Base-by-base conservation (phyloP, 2,329 filamentous ascomycete genomes). In the Cadophora gregata region DNA sequence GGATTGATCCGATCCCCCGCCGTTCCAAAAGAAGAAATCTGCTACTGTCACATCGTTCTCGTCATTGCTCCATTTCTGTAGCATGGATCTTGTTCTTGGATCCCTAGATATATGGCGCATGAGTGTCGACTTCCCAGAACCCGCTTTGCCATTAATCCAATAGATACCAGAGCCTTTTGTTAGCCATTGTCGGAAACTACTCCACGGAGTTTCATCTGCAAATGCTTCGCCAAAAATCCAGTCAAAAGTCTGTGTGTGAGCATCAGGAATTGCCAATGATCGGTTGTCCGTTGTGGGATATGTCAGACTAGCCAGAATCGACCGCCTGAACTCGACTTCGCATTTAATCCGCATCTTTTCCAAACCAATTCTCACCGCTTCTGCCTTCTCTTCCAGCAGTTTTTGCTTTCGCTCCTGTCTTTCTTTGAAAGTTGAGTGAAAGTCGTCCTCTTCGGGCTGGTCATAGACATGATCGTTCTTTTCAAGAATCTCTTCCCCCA, bases 1-100 rank as follows among this genome's bases (percentile, higher is more conserved):
- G 31, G 59, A 69, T 51, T 72, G 67, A 14, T 67, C 31, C 25
- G 14, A 16, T 1, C 77, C 78, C 5, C 79, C 79, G 27, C 77
- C 77, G 4, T 76, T 81, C 81, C 81, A 84, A 63, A 84, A 82
- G 69, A 82, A 83, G 70, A 80, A 83, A 0, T 76, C 78, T 0
- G 80, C 80, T 0, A 75, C 79, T 4, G 73, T 55, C 21, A 66
- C n/a, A 6, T 29, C 16, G 5, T 25, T 6, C 25, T 12, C 9
- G 4, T 29, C 9, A 14, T 25, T 25, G 9, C 24, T 12, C 50
- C 50, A 53, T 12, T 5, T 29, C 2, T 24, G 7, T 19, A 53
- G 50, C 24, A 53, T 29, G 1, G 14, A 10, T 6, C 5, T 6
- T 10, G 31, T 33, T 10, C 31, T 5, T 5, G 31, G 5, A 33